Evolutionary conservation across 1,139 yeast species (phyloP).

Genomic region (Ogataea hybrid): DNA sequence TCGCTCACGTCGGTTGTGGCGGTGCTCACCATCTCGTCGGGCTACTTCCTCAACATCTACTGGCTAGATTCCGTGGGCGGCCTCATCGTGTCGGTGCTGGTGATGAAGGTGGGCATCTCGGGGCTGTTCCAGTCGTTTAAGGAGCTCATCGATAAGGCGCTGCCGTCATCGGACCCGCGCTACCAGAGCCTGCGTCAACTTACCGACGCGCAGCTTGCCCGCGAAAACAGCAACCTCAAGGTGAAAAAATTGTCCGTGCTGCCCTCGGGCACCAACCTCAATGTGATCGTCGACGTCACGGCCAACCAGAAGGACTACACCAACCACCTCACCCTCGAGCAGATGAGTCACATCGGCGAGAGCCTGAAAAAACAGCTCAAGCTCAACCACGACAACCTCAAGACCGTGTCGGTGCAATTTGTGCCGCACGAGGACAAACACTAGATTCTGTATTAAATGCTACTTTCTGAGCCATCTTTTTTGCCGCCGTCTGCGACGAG

Average conservation of each 20-base stretch:
- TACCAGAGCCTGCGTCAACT: slow-evolving; percentile 39
- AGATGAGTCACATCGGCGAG: slow-evolving; percentile 44
- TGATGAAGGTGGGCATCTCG: slow-evolving; percentile 79
- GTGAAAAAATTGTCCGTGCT: slow-evolving; percentile 53
- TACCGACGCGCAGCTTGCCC: slow-evolving; percentile 37
- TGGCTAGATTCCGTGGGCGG: slow-evolving; percentile 96
- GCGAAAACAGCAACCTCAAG: slow-evolving; percentile 33
- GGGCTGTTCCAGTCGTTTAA: slow-evolving; percentile 68
- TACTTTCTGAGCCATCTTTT: slow-evolving; percentile 6
- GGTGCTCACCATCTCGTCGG: slow-evolving; percentile 80
- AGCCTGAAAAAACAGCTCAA: slow-evolving; percentile 30
- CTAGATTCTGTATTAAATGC: slow-evolving; percentile 4
- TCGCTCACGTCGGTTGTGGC: slow-evolving; percentile 92
- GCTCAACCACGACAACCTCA: slow-evolving; percentile 34
- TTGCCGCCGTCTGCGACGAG: slow-evolving; percentile 19
- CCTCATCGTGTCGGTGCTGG: slow-evolving; percentile 72
- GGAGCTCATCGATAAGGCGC: slow-evolving; percentile 70
- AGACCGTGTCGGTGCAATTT: slow-evolving; percentile 36
- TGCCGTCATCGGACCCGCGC: slow-evolving; percentile 40
- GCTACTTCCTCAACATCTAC: slow-evolving; percentile 68
- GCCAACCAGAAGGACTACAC: slow-evolving; percentile 42
- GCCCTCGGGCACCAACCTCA: slow-evolving; percentile 70
- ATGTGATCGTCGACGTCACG: slow-evolving; percentile 39
- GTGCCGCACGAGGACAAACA: slow-evolving; percentile 19
- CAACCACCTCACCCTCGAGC: slow-evolving; percentile 41